Percentiles rank a stretch among this genome's conserved stretches.
These are phyloP conservation scores for Pichia sp. DNA, from an alignment of 1,139 yeast species.

Conservation along the genomic window DNA sequence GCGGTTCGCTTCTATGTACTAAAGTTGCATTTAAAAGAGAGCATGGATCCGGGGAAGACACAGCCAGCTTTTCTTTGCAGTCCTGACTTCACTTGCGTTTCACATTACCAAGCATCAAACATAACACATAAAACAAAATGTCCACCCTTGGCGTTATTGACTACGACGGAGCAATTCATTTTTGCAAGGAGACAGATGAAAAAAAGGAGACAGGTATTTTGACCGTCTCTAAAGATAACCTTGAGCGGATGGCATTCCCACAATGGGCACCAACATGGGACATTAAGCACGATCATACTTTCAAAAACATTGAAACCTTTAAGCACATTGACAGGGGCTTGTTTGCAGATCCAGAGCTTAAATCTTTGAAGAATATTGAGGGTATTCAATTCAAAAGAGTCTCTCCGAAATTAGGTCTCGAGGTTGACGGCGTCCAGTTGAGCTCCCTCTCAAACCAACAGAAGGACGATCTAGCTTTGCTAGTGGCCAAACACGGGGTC, in stretches of 20 bases:
- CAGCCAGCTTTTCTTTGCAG: too few species aligned
- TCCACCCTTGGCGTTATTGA: constrained; percentile 6
- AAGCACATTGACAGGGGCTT: constrained; percentile 47
- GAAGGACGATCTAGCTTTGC: constrained; percentile 57
- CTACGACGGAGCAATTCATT: constrained; percentile 10
- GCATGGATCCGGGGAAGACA: too few species aligned
- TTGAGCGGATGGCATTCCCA: constrained; percentile 11
- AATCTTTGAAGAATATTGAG: constrained; percentile 39
- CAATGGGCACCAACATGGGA: constrained; percentile 40
- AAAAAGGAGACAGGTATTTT: constrained; percentile 9
- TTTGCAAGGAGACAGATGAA: constrained; percentile 8
- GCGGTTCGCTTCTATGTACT: too few species aligned
- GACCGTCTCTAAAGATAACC: constrained; percentile 13
- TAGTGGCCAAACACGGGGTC: constrained; percentile 60
- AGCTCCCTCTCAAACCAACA: constrained; percentile 44
- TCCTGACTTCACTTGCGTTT: too few species aligned
- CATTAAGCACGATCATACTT: constrained; percentile 26
- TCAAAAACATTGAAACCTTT: constrained; percentile 31
- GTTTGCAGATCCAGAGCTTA: constrained; percentile 46
- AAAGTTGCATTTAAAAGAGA: too few species aligned
- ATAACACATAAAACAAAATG: too few species aligned
- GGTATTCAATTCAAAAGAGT: constrained; percentile 28
- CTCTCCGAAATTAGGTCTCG: constrained; percentile 64
- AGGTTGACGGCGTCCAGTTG: constrained; percentile 50
- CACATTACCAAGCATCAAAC: not conserved